These are phyloP conservation scores for Cyclotella sp. DNA, from an alignment of 108 stramenopile genomes.

Conservation along the genomic window DNA sequence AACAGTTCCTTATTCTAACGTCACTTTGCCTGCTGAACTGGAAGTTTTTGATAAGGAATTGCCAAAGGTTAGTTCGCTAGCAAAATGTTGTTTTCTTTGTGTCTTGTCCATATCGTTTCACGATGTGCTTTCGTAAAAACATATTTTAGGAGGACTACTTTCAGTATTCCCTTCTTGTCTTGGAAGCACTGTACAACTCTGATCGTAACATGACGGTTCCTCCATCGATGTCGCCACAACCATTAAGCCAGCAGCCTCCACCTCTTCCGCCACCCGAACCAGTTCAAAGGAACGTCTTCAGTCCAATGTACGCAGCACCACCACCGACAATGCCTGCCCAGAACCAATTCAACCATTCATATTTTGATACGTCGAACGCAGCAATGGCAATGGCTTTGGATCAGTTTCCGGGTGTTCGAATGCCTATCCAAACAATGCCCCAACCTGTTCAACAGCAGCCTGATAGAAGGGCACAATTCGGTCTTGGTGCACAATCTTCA, in stretches of 20 bases:
- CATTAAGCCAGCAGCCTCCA: background rate
- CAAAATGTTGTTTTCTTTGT: too few species aligned
- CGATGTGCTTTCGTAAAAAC: background rate
- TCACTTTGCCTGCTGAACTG: background rate
- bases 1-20: constrained; percentile 9
- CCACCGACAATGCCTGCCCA: background rate
- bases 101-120: background rate
- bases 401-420: constrained; percentile 24
- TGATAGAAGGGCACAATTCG: background rate
- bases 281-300: background rate
- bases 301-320: background rate
- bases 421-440: constrained; percentile 1
- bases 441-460: constrained; percentile 4
- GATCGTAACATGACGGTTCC: constrained; percentile 23
- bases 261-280: constrained; percentile 3
- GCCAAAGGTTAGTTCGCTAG: background rate
- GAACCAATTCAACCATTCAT: background rate
- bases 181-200: constrained; percentile 34
- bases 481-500: background rate
- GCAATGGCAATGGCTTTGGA: constrained; percentile 35
- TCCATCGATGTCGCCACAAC: constrained; percentile 2
- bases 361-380: background rate
- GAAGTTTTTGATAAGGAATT: background rate
- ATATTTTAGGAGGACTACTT: constrained; percentile 30
- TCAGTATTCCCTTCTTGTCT: constrained; percentile 29